A percentile compares a stretch with the other conserved stretches of the same genome.
Evolutionary conservation across 345 rosid species (phyloP).

Genomic region (Lumnitzera racemosa): DNA sequence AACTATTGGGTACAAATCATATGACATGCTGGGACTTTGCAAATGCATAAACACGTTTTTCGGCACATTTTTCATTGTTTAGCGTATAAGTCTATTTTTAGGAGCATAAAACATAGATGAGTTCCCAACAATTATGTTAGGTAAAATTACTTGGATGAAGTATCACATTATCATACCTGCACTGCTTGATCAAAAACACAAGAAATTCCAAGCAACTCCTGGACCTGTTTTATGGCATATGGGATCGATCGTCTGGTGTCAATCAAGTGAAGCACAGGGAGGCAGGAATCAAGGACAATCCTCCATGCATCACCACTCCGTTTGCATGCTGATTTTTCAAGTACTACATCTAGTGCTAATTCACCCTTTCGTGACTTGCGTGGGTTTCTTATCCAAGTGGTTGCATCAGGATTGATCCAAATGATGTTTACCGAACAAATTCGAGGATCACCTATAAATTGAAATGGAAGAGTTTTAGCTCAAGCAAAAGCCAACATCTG

Average conservation of each 20-base stretch:
- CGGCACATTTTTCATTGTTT: too few species aligned
- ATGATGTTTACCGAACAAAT: conserved; percentile 58
- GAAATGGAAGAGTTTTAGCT: too few species aligned
- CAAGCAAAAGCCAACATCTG: too few species aligned
- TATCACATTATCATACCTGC: conserved; percentile 37
- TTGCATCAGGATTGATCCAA: conserved; percentile 68
- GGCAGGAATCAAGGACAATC: conserved; percentile 74
- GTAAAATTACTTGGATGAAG: too few species aligned
- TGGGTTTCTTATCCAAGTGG: conserved; percentile 62
- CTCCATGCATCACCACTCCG: conserved; percentile 97
- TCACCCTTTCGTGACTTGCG: conserved; percentile 50
- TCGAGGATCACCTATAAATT: conserved; percentile 75
- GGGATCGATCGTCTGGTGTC: conserved; percentile 82
- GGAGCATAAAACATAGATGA: too few species aligned
- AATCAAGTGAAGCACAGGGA: conserved; percentile 71
- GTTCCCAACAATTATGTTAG: too few species aligned
- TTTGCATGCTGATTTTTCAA: conserved; percentile 69
- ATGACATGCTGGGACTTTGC: too few species aligned
- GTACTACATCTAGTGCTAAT: conserved; percentile 62
- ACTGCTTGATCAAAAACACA: conserved; percentile 91
- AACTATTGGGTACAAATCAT: too few species aligned
- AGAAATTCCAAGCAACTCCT: conserved; percentile 81
- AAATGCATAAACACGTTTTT: too few species aligned
- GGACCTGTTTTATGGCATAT: conserved; percentile 79
- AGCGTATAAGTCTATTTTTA: too few species aligned